Base-by-base conservation (phyloP, 306 rosid species). In the Vachellia pachyceras region DNA sequence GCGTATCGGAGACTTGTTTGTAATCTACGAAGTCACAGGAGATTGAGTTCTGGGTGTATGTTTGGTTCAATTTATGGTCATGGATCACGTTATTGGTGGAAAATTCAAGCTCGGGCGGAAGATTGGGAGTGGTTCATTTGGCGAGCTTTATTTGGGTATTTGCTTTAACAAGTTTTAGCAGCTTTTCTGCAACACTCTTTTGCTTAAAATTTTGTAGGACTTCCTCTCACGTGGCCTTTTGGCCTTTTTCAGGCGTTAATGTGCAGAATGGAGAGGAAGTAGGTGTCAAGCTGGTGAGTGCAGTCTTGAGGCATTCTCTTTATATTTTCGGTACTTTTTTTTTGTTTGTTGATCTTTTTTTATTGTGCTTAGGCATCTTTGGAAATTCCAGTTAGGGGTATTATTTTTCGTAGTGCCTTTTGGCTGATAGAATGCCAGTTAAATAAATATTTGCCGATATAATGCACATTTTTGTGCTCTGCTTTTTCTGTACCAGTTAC, bases 101-200 rank as follows among this genome's bases (percentile, higher is more conserved):
- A 95, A 95, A 85, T 95, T 91, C 87, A 95, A 95, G 95, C 92
- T 95, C 46, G 97, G 97, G 52, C 84, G 97, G 87, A 95, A 93
- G 90, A 95, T 95, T 84, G 99, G 99, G 7, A 88, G 97, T 70
- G 99, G 99, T 77, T 95, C 99, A 9, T 95, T 93, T 84, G 99
- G 99, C 64, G 97, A 95, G 61, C 95, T 95, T 72, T 95, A 91
- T 84, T 88, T 95, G 87, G 99, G 99, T 93, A 84, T 83, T 89
- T 60, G 79, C 74, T 64, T 85, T 42, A 44, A 67, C 64, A 36
- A 69, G 71, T 66, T 47, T 75, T 58, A 14, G 55, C 80, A 60
- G 66, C 78, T 55, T 79, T 61, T 46, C 57, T 37, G 65, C 41
- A 58, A 46, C 65, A 84, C 25, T 72, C 58, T 65, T 72, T 78